Percentiles rank a stretch among this genome's conserved stretches.
Evolutionary conservation across 2,329 filamentous ascomycete genomes (phyloP).

Genomic region (Colletotrichum shisoi): DNA sequence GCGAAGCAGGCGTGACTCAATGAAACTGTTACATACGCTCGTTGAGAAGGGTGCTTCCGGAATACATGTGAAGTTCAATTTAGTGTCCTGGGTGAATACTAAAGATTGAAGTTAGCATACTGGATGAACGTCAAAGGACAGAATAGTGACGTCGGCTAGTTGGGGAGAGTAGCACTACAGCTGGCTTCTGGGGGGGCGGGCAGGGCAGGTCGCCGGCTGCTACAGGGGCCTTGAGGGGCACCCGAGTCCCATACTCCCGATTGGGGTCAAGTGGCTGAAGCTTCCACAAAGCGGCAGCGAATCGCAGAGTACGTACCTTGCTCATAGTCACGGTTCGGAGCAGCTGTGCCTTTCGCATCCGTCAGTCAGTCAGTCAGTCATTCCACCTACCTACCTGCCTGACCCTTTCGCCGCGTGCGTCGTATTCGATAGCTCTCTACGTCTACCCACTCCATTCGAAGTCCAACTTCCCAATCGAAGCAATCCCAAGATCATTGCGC

Average conservation of each 20-base stretch:
- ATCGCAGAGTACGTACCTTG: conserved; percentile 23
- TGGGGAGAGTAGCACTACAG: not conserved
- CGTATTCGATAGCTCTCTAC: not conserved
- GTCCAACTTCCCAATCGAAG: not conserved
- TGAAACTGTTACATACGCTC: too few relatives aligned
- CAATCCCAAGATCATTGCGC: not conserved
- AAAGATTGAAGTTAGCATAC: not conserved
- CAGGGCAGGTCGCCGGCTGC: not conserved
- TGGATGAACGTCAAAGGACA: too few relatives aligned
- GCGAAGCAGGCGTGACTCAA: not conserved
- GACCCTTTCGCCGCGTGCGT: conserved; percentile 9
- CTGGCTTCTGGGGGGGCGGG: not conserved
- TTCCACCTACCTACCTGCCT: conserved; percentile 13
- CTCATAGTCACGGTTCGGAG: conserved; percentile 9
- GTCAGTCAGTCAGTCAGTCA: conserved; percentile 9
- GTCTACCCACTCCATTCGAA: conserved; percentile 8
- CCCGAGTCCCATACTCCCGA: conserved; percentile 2
- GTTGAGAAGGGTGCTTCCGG: too few relatives aligned
- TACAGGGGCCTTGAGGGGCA: conserved; percentile 23
- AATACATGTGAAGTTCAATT: not conserved
- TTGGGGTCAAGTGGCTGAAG: conserved; percentile 28
- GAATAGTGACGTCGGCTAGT: conserved; percentile 10
- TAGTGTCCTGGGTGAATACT: not conserved
- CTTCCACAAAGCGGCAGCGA: conserved; percentile 25
- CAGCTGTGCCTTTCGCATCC: conserved; percentile 24